These are phyloP conservation scores for Talaromyces sp. DNA, from an alignment of 2,329 filamentous ascomycete species.

Conservation along the genomic window DNA sequence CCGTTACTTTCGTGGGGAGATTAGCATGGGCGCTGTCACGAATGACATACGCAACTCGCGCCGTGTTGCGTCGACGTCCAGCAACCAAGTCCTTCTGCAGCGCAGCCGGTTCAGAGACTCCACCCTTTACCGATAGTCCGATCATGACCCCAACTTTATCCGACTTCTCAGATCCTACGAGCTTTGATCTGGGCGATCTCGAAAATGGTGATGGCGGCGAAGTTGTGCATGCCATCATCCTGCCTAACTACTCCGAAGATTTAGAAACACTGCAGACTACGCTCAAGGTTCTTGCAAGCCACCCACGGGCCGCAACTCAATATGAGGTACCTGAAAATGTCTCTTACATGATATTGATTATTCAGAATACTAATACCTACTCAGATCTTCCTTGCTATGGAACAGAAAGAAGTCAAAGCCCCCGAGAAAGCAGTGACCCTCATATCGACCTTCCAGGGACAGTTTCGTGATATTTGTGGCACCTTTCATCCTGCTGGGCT, in stretches of 20 bases:
- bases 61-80: slow-evolving; percentile 22
- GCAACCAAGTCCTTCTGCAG: background rate
- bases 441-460: slow-evolving; percentile 61
- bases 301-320: slow-evolving; percentile 59
- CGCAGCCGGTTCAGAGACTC: background rate
- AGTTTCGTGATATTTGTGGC: slow-evolving; percentile 64
- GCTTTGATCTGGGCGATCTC: slow-evolving; percentile 44
- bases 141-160: slow-evolving; percentile 16
- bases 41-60: slow-evolving; percentile 30
- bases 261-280: slow-evolving; percentile 66
- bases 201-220: slow-evolving; percentile 50
- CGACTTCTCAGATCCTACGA: slow-evolving; percentile 1
- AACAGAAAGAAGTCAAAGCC: slow-evolving; percentile 61
- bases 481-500: slow-evolving; percentile 66
- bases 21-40: slow-evolving; percentile 48
- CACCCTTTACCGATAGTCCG: slow-evolving; percentile 18
- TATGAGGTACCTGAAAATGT: slow-evolving; percentile 61
- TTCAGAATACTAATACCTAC: background rate
- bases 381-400: slow-evolving; percentile 71
- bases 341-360: background rate
- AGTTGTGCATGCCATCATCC: slow-evolving; percentile 64
- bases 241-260: slow-evolving; percentile 74
- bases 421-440: slow-evolving; percentile 61
- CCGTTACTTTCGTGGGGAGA: slow-evolving; percentile 56
- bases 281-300: slow-evolving; percentile 64